Percentiles rank a stretch among this genome's conserved stretches.
phyloP scores from a whole-genome alignment of 2,329 filamentous ascomycete genomes.

The Colletotrichum graminicola region DNA sequence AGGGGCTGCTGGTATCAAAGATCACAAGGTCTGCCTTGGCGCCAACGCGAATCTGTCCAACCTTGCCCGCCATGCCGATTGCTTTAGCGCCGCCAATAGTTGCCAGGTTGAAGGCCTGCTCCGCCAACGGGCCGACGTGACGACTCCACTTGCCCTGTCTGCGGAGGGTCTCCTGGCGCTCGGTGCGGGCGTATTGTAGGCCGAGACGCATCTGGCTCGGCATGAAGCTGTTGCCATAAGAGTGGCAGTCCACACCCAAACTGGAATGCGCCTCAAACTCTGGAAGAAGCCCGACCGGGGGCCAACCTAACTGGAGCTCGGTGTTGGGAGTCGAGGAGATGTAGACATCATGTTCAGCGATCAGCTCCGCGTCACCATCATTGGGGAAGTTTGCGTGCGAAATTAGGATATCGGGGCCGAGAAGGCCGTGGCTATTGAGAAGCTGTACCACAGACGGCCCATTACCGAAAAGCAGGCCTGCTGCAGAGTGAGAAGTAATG shows the following conservation, averaged over 20 bases:
- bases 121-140: neutral
- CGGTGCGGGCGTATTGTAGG: slow-evolving; percentile 45
- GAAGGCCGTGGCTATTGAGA: slow-evolving; percentile 24
- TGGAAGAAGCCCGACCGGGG: slow-evolving; percentile 28
- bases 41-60: slow-evolving; percentile 60
- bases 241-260: slow-evolving; percentile 48
- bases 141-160: slow-evolving; percentile 44
- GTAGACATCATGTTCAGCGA: slow-evolving; percentile 48
- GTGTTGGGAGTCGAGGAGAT: slow-evolving; percentile 62
- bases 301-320: slow-evolving; percentile 62
- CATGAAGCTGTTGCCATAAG: slow-evolving; percentile 21
- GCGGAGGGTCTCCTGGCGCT: slow-evolving; percentile 45
- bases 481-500: slow-evolving; percentile 50
- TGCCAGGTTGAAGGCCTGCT: slow-evolving; percentile 61
- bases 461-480: slow-evolving; percentile 5
- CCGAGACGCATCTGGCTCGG: slow-evolving; percentile 40
- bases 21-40: slow-evolving; percentile 62
- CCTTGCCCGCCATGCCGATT: slow-evolving; percentile 54
- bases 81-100: slow-evolving; percentile 61
- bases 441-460: slow-evolving; percentile 4
- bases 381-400: slow-evolving; percentile 49
- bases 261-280: slow-evolving; percentile 38
- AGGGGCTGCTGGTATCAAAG: slow-evolving; percentile 52
- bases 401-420: slow-evolving; percentile 39
- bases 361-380: slow-evolving; percentile 52